phyloP scores from a whole-genome alignment of 2,329 filamentous ascomycete species.

The Dendrostoma leiphaemia region DNA sequence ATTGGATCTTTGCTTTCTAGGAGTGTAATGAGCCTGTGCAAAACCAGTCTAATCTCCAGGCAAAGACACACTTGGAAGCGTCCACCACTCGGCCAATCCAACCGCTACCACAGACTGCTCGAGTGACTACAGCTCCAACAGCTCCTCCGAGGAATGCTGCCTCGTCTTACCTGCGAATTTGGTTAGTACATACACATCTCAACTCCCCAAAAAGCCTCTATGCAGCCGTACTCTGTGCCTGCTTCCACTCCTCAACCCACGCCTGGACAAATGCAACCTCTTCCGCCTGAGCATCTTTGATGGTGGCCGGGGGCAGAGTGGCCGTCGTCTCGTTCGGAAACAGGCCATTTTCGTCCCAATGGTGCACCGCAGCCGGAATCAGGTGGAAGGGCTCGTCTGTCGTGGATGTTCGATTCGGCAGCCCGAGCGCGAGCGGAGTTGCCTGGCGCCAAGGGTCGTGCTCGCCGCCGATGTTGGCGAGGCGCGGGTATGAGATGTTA shows the following conservation, averaged over 20 bases:
- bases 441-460: slow-evolving; percentile 79
- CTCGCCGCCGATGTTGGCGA: slow-evolving; percentile 76
- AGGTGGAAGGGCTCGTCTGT: slow-evolving; percentile 68
- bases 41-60: no score
- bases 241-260: slow-evolving; percentile 64
- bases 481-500: slow-evolving; percentile 68
- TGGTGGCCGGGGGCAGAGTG: slow-evolving; percentile 55
- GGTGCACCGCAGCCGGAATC: slow-evolving; percentile 73
- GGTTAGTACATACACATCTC: slow-evolving; percentile 11
- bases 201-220: background rate
- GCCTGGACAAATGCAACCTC: slow-evolving; percentile 61
- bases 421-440: slow-evolving; percentile 65
- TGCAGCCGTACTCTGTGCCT: slow-evolving; percentile 14
- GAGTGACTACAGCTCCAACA: slow-evolving; percentile 8
- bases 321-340: slow-evolving; percentile 59
- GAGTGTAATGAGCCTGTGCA: no score
- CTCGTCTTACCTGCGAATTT: slow-evolving; percentile 2
- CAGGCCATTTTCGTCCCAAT: slow-evolving; percentile 76
- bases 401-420: slow-evolving; percentile 57
- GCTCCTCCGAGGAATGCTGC: background rate
- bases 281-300: slow-evolving; percentile 57
- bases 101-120: background rate
- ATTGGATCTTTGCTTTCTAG: no score
- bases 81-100: background rate
- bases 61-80: no score